A percentile compares a stretch with the other conserved stretches of the same genome.
Evolutionary conservation across 1,284 basidiomycete genomes (phyloP).

Genomic region (Cryptococcus sp.): DNA sequence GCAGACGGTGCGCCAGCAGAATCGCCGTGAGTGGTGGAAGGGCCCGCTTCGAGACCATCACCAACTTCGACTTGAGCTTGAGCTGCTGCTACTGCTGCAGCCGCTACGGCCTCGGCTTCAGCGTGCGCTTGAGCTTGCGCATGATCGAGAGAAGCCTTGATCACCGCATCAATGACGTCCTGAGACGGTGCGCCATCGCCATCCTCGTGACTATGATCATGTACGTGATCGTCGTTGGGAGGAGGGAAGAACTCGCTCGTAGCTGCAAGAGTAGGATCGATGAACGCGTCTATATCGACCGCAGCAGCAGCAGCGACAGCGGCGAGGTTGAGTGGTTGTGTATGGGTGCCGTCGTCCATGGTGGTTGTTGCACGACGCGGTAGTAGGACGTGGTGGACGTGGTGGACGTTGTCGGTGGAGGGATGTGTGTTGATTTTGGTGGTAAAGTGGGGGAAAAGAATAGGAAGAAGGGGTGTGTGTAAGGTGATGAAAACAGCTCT

Average conservation of each 20-base stretch:
- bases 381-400: no score
- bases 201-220: background rate
- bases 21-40: background rate
- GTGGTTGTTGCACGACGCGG: background rate
- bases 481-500: background rate
- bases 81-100: background rate
- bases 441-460: slow-evolving; percentile 17
- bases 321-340: slow-evolving; percentile 16
- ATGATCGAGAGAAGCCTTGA: slow-evolving; percentile 25
- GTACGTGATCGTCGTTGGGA: background rate
- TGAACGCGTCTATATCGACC: slow-evolving; percentile 13
- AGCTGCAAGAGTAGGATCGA: slow-evolving; percentile 12
- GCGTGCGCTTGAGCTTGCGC: slow-evolving; percentile 20
- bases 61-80: slow-evolving; percentile 2
- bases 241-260: slow-evolving; percentile 14
- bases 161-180: slow-evolving; percentile 26
- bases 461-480: background rate
- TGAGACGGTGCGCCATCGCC: slow-evolving; percentile 10
- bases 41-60: background rate
- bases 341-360: slow-evolving; percentile 3
- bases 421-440: background rate
- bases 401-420: slow-evolving; percentile 21
- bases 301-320: slow-evolving; percentile 5
- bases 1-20: background rate
- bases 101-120: background rate